Base-by-base conservation (phyloP, 495 filamentous ascomycete genomes). In the Hypoxylon fuscum region DNA sequence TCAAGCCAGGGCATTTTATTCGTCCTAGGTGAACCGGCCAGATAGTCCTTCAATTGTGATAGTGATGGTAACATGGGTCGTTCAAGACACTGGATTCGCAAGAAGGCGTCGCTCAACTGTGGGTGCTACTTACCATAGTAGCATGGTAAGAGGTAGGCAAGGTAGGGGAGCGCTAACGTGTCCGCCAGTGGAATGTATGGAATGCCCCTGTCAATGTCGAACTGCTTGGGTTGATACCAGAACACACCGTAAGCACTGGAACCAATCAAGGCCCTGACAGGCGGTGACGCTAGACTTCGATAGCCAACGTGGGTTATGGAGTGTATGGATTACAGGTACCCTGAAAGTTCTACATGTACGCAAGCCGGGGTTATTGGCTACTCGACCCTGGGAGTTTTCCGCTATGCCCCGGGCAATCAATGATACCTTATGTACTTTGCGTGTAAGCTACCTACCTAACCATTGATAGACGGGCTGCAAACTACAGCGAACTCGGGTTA, bases 371-470 rank as follows among this genome's bases (percentile, higher is more conserved):
- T 60, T 14, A 64, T 56, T 60, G 51, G 51, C 21, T 57, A 66
- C 62, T 59, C 15, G 37, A 61, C 57, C 52, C 56, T 61, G 32
- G 56, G n/a, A 32, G 22, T 14, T 11, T 48, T 48, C 56, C 56
- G 46, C 47, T 66, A 57, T 47, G 51, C 57, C 56, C 63, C 52
- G 56, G 57, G 51, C 57, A 52, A 47, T 66, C 51, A 47, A 59
- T 65, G 62, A 42, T 65, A 60, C 50, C 42, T 44, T 55, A 29
- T 37, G 41, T 65, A 60, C 50, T 46, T 44, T 55, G 37, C 44
- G 31, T 66, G 56, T 60, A 60, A 65, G 62, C 62, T 60, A 54
- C 54, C 41, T n/a, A n/a, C n/a, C n/a, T n/a, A n/a, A n/a, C n/a
- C n/a, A n/a, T n/a, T n/a, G n/a, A n/a, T n/a, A n/a, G n/a, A n/a